phyloP scores from a whole-genome alignment of 2,329 filamentous ascomycete genomes.

The Ascochyta rabiei region DNA sequence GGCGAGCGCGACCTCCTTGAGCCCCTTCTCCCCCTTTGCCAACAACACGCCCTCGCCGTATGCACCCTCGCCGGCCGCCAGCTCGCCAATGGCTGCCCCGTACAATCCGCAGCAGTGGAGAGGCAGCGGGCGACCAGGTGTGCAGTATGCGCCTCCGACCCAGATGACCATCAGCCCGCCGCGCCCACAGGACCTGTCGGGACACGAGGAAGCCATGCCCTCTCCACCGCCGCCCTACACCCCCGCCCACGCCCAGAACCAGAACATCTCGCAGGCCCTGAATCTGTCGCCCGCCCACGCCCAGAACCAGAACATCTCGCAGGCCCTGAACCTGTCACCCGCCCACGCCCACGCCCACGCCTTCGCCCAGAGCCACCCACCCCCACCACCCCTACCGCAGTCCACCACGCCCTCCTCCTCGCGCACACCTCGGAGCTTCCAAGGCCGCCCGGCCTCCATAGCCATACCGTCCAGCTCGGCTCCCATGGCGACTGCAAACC shows the following conservation, averaged over 20 bases:
- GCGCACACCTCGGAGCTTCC: constrained; percentile 39
- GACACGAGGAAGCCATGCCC: constrained; percentile 59
- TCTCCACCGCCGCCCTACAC: constrained; percentile 58
- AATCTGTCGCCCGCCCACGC: constrained; percentile 43
- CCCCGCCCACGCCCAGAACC: constrained; percentile 47
- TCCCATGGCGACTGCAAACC: constrained; percentile 35
- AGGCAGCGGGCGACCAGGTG: constrained; percentile 47
- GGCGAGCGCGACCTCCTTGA: constrained; percentile 46
- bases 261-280: constrained; percentile 43
- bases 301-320: constrained; percentile 46
- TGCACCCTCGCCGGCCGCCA: constrained; percentile 37
- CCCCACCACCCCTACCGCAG: constrained; percentile 31
- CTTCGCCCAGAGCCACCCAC: constrained; percentile 48
- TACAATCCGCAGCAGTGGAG: constrained; percentile 60
- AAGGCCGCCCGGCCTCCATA: constrained; percentile 40
- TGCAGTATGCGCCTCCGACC: constrained; percentile 45
- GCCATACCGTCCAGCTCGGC: constrained; percentile 45
- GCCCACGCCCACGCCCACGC: constrained; percentile 44
- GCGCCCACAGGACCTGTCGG: constrained; percentile 48
- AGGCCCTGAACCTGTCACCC: constrained; percentile 47
- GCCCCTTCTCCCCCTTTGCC: constrained; percentile 46
- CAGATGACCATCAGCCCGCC: constrained; percentile 34
- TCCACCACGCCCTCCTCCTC: constrained; percentile 37
- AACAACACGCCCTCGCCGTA: constrained; percentile 40
- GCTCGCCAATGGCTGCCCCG: constrained; percentile 48